Base-by-base conservation (phyloP, 768 basidiomycete genomes). In the Russula abietina region DNA sequence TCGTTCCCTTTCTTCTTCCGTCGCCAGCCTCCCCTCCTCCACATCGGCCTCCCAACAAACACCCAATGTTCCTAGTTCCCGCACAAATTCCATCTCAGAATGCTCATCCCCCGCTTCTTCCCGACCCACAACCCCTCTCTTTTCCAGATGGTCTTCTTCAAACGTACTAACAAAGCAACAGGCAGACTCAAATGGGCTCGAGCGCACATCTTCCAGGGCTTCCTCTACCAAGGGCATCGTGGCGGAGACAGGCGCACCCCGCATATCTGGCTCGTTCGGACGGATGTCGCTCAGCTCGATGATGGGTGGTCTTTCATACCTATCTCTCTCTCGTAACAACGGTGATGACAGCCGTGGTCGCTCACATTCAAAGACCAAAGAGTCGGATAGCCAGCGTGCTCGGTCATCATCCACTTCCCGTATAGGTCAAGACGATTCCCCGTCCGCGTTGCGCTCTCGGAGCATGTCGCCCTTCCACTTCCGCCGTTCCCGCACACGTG, bases 381-480 rank as follows among this genome's bases (percentile, higher is more conserved):
- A 71, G 49, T 75, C 73, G 2, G 72, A 70, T 36, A 72, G 71
- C 30, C 72, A 69, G 54, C 67, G 68, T 10, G 74, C 75, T 16
- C 72, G 73, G 17, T 70, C 74, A 50, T 80, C 81, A 24, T 65
- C 72, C 45, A 66, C 82, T n/a, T 79, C 80, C 55, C 82, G 80
- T 55, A 62, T 63, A 49, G 69, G 56, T 32, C 39, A 68, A 46
- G 66, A 68, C n/a, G 64, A 68, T 38, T 68, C 74, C 49, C 59
- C 71, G 33, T 67, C 73, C 53, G 73, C 74, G 4, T 78, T 79
- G 12, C 87, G 88, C 61, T 80, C 88, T 16, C 85, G 91, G 43
- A 88, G 89, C 51, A 79, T 86, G 68, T 91, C 92, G 2, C 90
- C 94, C 46, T 96, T 97, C 72, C 78, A 77, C 48, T 81, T 91